Percentiles rank a stretch among this genome's conserved stretches.
Conservation (phyloP, 2,329 filamentous ascomycete species). For the Rhynchosporium agropyri region DNA sequence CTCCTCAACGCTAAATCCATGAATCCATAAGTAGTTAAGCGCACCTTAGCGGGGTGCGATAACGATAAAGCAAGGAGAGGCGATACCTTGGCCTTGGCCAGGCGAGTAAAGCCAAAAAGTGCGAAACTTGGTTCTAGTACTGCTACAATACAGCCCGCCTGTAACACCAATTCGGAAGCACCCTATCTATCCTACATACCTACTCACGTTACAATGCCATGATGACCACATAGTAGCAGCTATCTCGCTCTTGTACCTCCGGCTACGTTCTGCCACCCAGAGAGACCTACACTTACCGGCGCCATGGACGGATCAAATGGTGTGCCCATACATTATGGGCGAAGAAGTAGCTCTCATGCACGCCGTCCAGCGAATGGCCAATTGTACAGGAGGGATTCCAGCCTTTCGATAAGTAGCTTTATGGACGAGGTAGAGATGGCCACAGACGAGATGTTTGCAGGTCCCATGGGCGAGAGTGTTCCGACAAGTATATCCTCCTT, state of each 20-base stretch:
- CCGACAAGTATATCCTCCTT: slow-evolving; percentile 93
- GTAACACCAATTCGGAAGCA: too few species aligned
- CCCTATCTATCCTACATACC: too few species aligned
- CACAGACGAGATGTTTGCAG: slow-evolving; percentile 92
- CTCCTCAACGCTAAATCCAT: too few species aligned
- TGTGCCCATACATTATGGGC: slow-evolving; percentile 34
- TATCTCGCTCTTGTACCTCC: not conserved
- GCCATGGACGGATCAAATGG: slow-evolving; percentile 38
- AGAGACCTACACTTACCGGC: slow-evolving; percentile 17
- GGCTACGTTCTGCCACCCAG: slow-evolving; percentile 5
- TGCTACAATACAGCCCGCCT: too few species aligned
- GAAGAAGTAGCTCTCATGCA: slow-evolving; percentile 41
- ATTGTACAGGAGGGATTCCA: slow-evolving; percentile 68
- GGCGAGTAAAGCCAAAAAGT: too few species aligned
- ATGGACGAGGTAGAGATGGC: slow-evolving; percentile 99
- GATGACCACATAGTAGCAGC: not conserved
- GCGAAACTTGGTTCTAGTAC: too few species aligned
- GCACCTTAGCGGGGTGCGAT: not conserved
- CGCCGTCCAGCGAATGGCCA: slow-evolving; percentile 36
- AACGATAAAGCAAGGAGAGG: too few species aligned
- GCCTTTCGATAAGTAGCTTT: slow-evolving; percentile 76
- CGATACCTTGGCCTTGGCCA: too few species aligned
- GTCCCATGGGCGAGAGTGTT: slow-evolving; percentile 93
- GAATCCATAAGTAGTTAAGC: not conserved
- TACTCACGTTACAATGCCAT: not conserved